Base-by-base conservation (phyloP, 75 land plant species). In the Sequoiadendron giganteum region DNA sequence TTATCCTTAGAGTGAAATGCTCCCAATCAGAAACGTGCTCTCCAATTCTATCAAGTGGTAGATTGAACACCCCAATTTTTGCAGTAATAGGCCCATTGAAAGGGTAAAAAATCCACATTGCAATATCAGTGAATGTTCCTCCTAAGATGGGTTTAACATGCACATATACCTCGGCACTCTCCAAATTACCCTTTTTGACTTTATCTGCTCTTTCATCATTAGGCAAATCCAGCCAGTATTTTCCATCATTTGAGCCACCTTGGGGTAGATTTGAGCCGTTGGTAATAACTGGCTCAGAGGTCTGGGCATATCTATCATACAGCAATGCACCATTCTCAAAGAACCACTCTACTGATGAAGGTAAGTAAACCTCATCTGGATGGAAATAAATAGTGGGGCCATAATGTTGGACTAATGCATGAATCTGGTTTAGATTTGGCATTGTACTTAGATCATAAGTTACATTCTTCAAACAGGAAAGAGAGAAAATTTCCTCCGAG, bases 1-100 rank as follows among this genome's bases (percentile, higher is more conserved):
- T 91, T 49, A 96, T 86, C 19, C 97, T 88, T 52, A 96, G 93
- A 6, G 98, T 96, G 81, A 93, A 91, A 86, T 96, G 98, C 91
- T 96, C 98, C 98, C 98, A 96, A 72, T 96, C 98, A 21, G 93
- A 91, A 5, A 96, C 98, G 88, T 96, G 98, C 68, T 93, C 86
- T n/a, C 98, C 98, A 48, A 96, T 72, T 68, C 91, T 93, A 48
- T 89, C 90, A 11, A 96, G 87, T 55, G 91, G 68, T 61, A 95
- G 21, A 56, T 88, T 93, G 52, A 90, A 32, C 49, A 91, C 28
- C 19, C 97, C 97, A 56, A 96, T 68, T 88, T 95, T 96, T 13
- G 94, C 89, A 38, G 95, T 95, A 32, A 90, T 91, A 16, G 98
- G 97, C 10, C 98, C 98, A 89, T 96, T 96, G 89, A 96, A 96